Conservation (phyloP, 2,329 filamentous ascomycete genomes). For the Colletotrichum truncatum region DNA sequence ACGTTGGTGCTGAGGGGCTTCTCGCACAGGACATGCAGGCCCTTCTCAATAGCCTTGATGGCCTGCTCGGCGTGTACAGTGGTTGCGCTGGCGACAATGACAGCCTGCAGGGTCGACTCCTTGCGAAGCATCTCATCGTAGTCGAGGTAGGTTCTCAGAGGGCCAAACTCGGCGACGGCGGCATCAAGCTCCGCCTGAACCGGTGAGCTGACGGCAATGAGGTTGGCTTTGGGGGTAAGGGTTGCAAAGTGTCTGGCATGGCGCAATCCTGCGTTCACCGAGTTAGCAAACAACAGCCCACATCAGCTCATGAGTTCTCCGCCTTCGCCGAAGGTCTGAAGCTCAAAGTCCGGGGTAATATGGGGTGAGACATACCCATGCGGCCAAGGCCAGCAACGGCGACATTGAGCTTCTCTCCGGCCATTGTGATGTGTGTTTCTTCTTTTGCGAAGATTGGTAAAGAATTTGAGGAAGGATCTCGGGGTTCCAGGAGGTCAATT, state of each 20-base stretch:
- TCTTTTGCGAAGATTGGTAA: neutral
- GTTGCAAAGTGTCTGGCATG: conserved; percentile 24
- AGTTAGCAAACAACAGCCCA: neutral
- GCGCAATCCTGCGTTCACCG: neutral
- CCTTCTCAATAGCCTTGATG: conserved; percentile 62
- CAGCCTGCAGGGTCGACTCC: conserved; percentile 41
- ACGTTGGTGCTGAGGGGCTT: conserved; percentile 68
- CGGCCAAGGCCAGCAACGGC: conserved; percentile 60
- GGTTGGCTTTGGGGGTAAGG: conserved; percentile 14
- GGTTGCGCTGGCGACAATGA: conserved; percentile 52
- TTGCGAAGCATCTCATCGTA: conserved; percentile 20
- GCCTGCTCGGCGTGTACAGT: conserved; percentile 67
- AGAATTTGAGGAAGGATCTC: neutral
- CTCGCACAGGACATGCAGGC: conserved; percentile 67
- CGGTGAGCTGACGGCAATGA: conserved; percentile 23
- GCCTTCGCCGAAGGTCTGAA: neutral
- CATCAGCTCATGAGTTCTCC: neutral
- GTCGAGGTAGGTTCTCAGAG: conserved; percentile 14
- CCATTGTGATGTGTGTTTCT: neutral
- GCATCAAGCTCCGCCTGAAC: conserved; percentile 22
- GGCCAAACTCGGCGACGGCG: conserved; percentile 19
- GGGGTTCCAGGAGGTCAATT: no score
- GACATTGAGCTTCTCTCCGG: conserved; percentile 46
- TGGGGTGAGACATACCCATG: conserved; percentile 47
- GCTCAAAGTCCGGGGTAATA: neutral